Percentiles rank a stretch among this genome's conserved stretches.
phyloP scores from a whole-genome alignment of 257 asterid genomes.

The Solanum neorickii region DNA sequence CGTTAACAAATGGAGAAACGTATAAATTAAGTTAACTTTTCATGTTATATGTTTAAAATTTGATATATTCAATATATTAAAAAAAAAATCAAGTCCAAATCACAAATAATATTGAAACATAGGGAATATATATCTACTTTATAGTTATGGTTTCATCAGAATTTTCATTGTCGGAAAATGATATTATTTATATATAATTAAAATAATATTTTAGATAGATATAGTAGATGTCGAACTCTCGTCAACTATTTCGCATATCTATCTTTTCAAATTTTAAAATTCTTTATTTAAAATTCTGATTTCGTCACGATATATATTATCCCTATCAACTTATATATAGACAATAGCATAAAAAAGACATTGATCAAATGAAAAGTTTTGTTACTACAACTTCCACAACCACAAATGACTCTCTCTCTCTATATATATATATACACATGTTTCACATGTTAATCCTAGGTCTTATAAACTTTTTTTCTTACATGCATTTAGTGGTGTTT shows the following conservation, averaged over 20 bases:
- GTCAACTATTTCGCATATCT: fast-evolving
- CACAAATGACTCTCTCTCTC: background rate
- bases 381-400: background rate
- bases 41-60: fast-evolving
- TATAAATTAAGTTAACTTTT: too few relatives aligned
- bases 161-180: fast-evolving
- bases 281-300: too few relatives aligned
- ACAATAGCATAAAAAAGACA: background rate
- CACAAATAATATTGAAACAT: too few relatives aligned
- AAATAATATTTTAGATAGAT: too few relatives aligned
- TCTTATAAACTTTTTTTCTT: background rate
- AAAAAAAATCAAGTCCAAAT: too few relatives aligned
- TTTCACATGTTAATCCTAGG: background rate
- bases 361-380: background rate
- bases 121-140: too few relatives aligned
- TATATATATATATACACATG: background rate
- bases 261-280: too few relatives aligned
- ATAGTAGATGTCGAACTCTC: too few relatives aligned
- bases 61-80: too few relatives aligned
- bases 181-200: too few relatives aligned
- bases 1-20: background rate
- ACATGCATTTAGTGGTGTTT: background rate
- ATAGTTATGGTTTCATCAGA: too few relatives aligned
- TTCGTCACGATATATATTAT: background rate
- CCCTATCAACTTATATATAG: background rate